A percentile compares a stretch with the other conserved stretches of the same genome.
Conservation (phyloP, 2,329 filamentous ascomycete species). For the Ramularia endophylla region DNA sequence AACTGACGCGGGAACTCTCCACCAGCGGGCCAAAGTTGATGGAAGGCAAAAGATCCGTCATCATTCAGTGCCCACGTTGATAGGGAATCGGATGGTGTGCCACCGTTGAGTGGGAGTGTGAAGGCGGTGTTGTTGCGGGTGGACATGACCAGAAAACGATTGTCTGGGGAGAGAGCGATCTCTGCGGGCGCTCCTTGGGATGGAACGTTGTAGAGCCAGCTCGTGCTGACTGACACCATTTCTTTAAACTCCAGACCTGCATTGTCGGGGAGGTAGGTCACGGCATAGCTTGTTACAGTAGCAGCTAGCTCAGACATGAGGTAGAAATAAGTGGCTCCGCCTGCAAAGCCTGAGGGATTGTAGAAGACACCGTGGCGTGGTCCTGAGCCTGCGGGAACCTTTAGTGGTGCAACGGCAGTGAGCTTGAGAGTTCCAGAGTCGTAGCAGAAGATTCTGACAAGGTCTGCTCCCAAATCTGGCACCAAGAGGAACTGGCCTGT, state of each 20-base stretch:
- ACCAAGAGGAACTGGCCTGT: conserved; percentile 34
- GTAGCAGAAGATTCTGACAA: conserved; percentile 31
- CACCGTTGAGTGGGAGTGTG: conserved; percentile 40
- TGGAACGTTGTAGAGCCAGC: conserved; percentile 41
- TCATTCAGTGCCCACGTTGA: conserved; percentile 57
- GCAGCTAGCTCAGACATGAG: conserved; percentile 47
- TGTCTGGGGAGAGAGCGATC: conserved; percentile 45
- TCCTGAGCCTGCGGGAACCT: conserved; percentile 27
- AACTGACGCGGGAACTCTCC: conserved; percentile 64
- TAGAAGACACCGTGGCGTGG: conserved; percentile 34
- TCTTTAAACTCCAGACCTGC: conserved; percentile 44
- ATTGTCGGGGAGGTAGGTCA: conserved; percentile 36
- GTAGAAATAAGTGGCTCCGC: conserved; percentile 31
- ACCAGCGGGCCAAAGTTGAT: conserved; percentile 57
- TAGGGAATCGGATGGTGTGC: conserved; percentile 53
- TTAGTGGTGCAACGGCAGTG: conserved; percentile 21
- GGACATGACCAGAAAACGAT: conserved; percentile 59
- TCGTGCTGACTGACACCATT: conserved; percentile 41
- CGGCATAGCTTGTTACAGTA: conserved; percentile 44
- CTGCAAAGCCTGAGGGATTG: conserved; percentile 24
- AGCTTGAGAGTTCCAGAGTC: conserved; percentile 23
- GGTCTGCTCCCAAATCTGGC: conserved; percentile 34
- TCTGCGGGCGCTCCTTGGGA: conserved; percentile 50
- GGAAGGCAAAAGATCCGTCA: conserved; percentile 48
- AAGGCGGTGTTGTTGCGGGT: conserved; percentile 60